Evolutionary conservation across 192 early-diverging fungal genomes (phyloP).

Genomic region (Linnemannia schmuckeri): DNA sequence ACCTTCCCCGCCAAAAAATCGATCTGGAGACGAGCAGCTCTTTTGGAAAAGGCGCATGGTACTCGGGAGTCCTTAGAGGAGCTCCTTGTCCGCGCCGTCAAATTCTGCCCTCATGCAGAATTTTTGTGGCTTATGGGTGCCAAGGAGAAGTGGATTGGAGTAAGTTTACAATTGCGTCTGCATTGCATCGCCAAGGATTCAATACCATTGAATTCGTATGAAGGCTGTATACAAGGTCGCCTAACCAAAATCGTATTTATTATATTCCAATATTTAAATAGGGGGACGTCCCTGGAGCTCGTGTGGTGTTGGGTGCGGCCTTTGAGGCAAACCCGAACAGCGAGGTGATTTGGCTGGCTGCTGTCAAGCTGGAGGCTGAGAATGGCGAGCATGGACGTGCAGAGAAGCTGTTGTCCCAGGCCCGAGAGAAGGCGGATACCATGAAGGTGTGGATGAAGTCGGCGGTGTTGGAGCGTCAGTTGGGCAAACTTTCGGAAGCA

Average conservation of each 20-base stretch:
- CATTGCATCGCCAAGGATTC: neutral
- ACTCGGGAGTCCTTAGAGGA: conserved; percentile 79
- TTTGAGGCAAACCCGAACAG: conserved; percentile 92
- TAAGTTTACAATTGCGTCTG: conserved; percentile 25
- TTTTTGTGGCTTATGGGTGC: conserved; percentile 97
- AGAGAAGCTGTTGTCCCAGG: conserved; percentile 78
- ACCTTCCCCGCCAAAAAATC: conserved; percentile 82
- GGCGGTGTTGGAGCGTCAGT: conserved; percentile 85
- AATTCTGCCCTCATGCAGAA: conserved; percentile 91
- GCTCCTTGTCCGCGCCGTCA: conserved; percentile 87
- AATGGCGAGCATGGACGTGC: conserved; percentile 84
- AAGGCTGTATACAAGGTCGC: neutral
- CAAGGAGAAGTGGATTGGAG: conserved; percentile 91
- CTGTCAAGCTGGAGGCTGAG: conserved; percentile 96
- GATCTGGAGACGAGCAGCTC: conserved; percentile 89
- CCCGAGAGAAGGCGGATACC: conserved; percentile 81
- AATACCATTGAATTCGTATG: neutral
- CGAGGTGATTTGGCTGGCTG: conserved; percentile 95
- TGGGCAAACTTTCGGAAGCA: conserved; percentile 74
- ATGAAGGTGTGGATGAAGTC: conserved; percentile 97
- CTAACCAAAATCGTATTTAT: neutral
- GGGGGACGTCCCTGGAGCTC: conserved; percentile 86
- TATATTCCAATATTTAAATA: neutral
- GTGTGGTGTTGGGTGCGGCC: conserved; percentile 86
- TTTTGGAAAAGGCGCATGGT: conserved; percentile 89